Evolutionary conservation across 495 filamentous ascomycete species (phyloP), one percentile per base, ranked within the genome.

Genomic region (Hypoxylon trugodes): DNA sequence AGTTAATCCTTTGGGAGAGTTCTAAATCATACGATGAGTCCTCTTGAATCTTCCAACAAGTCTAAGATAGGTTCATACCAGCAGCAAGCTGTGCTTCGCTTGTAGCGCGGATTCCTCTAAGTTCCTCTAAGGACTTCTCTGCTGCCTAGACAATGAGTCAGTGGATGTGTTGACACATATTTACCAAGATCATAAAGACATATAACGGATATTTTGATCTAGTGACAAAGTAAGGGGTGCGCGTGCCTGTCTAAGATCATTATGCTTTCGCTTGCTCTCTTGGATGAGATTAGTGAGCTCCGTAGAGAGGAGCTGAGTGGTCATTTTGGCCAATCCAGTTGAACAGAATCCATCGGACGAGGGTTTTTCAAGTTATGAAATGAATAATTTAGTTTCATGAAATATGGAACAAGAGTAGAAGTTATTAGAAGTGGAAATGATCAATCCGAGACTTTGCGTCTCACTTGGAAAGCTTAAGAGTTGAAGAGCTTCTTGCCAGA

Each of bases 251-350:
- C 91, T 85, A 35, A 98, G 76, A 61, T 98, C 95, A 49, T 86
- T 82, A 74, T 96, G 88, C 76, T 96, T 98, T 61, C 93, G 86
- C 75, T 96, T 96, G 68, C 92, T 93, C 74, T 98, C 95, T 71
- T 97, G 93, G 49, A 97, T 90, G 66, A 98, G 85, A 76, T 90
- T 96, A 67, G 89, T 83, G 65, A 98, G 87, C 82, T 98, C 95
- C 43, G 89, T 86, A 65, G 88, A 89, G 62, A 98, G 84, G 55
- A 98, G 86, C 80, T 96, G 92, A 54, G 93, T 87, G 69, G 92
- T 96, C 95, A 98, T 98, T 71, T 84, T 89, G 68, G 69, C 72
- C 55, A 72, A 58, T 52, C 41, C 45, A 50, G 59, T 61, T 58
- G 52, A 65, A 46, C 49, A 59, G 38, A 46, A 63, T 63, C 69